Evolutionary conservation across 148 eudicot genomes (phyloP).

Genomic region (Fallopia convolvulus): DNA sequence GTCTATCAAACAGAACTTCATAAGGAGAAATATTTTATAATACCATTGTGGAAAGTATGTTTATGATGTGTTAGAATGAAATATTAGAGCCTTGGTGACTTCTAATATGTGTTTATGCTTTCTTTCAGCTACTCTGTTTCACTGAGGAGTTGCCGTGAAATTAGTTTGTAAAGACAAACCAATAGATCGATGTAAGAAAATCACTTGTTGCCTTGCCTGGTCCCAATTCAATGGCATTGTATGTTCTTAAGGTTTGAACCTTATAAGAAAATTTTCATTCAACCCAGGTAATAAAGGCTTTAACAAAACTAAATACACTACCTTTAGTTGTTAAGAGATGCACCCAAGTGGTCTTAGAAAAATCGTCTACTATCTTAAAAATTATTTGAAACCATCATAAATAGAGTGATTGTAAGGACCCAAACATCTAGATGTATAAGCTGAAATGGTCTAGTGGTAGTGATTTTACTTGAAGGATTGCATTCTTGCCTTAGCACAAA

Average conservation of each 20-base stretch:
- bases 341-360: not conserved
- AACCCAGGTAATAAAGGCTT: not conserved
- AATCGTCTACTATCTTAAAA: not conserved
- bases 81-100: not conserved
- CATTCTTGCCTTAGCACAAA: too few relatives aligned
- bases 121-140: not conserved
- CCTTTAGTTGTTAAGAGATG: not conserved
- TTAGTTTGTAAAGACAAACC: not conserved
- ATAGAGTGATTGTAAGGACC: too few relatives aligned
- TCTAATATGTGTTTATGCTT: not conserved
- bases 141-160: not conserved
- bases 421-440: too few relatives aligned
- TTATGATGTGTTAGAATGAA: not conserved
- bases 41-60: not conserved
- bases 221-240: not conserved
- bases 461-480: not conserved
- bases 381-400: not conserved
- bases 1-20: not conserved
- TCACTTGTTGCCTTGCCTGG: too few relatives aligned
- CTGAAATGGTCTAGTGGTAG: too few relatives aligned
- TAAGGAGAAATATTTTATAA: not conserved
- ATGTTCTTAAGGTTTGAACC: not conserved
- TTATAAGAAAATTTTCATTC: not conserved
- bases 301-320: not conserved
- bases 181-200: too few relatives aligned